Evolutionary conservation across 2,329 filamentous ascomycete genomes (phyloP), one percentile per base, ranked within the genome.

Genomic region (Fusarium nodosum): DNA sequence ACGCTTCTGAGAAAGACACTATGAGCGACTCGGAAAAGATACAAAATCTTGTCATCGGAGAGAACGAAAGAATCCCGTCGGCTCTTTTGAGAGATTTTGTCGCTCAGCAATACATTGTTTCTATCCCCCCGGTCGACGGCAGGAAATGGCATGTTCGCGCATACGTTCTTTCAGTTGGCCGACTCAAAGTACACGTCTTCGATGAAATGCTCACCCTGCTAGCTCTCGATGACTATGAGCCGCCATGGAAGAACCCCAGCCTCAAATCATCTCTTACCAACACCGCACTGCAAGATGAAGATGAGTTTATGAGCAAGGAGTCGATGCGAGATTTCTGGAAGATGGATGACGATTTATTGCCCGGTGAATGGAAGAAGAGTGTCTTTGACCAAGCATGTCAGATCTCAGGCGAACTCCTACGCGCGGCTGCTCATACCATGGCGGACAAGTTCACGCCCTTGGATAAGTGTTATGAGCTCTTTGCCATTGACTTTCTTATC

Each of bases 131-230:
- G 0, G 39, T 81, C 3, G 75, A 79, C 0, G 69, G 69, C 3
- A 72, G 77, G 3, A 81, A 81, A 39, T 81, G 79, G 79, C 79
- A 81, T 22, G 75, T 75, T 1, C 67, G 79, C 22, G 77, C 79
- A 1, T 81, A 81, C 41, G 78, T 78, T 1, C 71, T 81, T 5
- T 72, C 76, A 2, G 70, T 81, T 11, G 79, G 79, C 0, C 78
- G 79, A 3, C 72, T 81, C 10, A 80, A 77, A 47, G 79, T 81
- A 3, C 72, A 80, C 36, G 78, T 81, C 15, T 81, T 77, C 55
- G 66, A 75, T 15, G 79, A 81, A 13, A 77, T 80, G 74, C 77
- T 81, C 3, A 70, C 75, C 1, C 70, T 81, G 0, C 71, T 81
- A 5, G 79, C 79, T 0, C 62, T 72, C 1, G 74, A 79, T n/a